Evolutionary conservation across 2,329 filamentous ascomycete species (phyloP), one percentile per base, ranked within the genome.

Genomic region (Xylaria sp.): DNA sequence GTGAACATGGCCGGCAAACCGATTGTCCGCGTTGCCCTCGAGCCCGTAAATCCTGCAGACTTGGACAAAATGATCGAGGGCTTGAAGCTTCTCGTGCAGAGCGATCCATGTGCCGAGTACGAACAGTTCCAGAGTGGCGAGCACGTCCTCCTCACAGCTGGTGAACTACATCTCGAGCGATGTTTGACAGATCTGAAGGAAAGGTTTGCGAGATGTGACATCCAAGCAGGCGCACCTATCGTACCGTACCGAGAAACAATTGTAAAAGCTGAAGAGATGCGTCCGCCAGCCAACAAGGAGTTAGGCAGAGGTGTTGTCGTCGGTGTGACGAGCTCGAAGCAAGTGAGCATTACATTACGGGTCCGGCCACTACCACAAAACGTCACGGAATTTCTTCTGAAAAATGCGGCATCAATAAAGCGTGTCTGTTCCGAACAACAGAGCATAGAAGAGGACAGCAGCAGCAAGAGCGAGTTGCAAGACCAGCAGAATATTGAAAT

Each of bases 201-300:
- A 78, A 87, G 96, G 5, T 99, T 97, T 78, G 95, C 96, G 6
- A 91, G 90, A 72, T 98, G 97, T 78, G 95, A 98, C 74, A 94
- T 99, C 62, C 95, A 98, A 78, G 93, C 93, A 34, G 94, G 96
- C 66, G 93, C 93, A 52, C 93, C 96, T 1, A 98, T 99, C 70
- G 96, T 99, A 15, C 96, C 96, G 0, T 99, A 97, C 80, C 88
- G 94, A 66, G 96, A 99, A 82, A 96, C 94, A 0, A 97, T 97
- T 68, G 90, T 98, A 50, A 88, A 89, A 32, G 92, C 91, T 0
- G 89, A 94, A 46, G 96, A 99, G 80, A 99, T 99, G 96, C 91
- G 94, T 28, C 90, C 94, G 1, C 92, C 94, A 0, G 93, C 87
- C 68, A 93, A 97, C 80, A 91, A 94, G 72, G 93, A 97, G 13